phyloP scores from a whole-genome alignment of 345 rosid genomes.

The Populus pruinosa region DNA sequence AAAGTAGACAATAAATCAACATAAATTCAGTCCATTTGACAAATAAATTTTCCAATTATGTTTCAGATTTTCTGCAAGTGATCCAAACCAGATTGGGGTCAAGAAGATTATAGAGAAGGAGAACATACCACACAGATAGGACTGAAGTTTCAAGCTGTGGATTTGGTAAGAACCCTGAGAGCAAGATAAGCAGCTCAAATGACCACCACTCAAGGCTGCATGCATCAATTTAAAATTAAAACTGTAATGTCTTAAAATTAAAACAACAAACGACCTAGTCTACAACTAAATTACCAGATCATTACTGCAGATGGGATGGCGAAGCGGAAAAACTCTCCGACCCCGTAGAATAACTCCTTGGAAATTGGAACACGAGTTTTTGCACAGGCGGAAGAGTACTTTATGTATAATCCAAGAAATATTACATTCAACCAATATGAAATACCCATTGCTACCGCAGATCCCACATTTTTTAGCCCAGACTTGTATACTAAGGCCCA shows the following conservation, averaged over 20 bases:
- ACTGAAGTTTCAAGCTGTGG: constrained; percentile 89
- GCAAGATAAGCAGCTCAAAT: constrained; percentile 68
- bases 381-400: constrained; percentile 41
- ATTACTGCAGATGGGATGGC: constrained; percentile 67
- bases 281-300: constrained; percentile 48
- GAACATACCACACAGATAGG: constrained; percentile 72
- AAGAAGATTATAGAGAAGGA: background rate
- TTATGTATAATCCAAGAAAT: constrained; percentile 48
- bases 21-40: background rate
- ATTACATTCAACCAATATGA: constrained; percentile 53
- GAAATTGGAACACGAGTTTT: constrained; percentile 42
- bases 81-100: background rate
- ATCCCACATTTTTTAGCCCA: constrained; percentile 43
- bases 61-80: background rate
- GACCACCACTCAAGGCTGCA: constrained; percentile 98
- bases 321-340: constrained; percentile 55
- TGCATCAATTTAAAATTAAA: background rate
- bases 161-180: constrained; percentile 80
- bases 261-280: background rate
- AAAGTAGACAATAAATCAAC: background rate
- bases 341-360: constrained; percentile 44
- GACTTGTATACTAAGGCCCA: constrained; percentile 59
- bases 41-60: background rate
- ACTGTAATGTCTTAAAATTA: background rate
- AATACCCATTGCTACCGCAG: constrained; percentile 42